These are phyloP conservation scores for Fraxinus floribunda DNA, from an alignment of 305 asterid species.

Conservation along the genomic window DNA sequence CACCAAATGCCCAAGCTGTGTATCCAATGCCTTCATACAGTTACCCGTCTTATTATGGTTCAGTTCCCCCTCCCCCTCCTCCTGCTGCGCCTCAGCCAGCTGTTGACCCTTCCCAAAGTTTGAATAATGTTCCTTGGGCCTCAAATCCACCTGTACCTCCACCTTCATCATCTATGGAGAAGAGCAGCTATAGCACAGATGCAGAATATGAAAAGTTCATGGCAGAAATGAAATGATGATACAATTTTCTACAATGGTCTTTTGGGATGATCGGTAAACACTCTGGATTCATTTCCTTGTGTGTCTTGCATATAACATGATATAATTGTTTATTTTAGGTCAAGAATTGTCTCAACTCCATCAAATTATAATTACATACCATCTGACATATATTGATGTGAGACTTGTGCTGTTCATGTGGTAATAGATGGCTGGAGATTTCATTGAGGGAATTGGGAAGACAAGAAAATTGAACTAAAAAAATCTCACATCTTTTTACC, in stretches of 20 bases:
- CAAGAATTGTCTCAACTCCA: not conserved
- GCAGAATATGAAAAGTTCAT: constrained; percentile 92
- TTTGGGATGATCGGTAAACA: constrained; percentile 35
- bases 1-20: constrained; percentile 50
- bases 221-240: constrained; percentile 79
- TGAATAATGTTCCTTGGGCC: constrained; percentile 79
- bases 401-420: not conserved
- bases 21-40: constrained; percentile 61
- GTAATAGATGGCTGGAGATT: not conserved
- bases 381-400: not conserved
- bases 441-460: not conserved
- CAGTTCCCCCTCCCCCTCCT: constrained; percentile 68
- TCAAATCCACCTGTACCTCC: constrained; percentile 63
- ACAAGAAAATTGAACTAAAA: not conserved
- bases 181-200: constrained; percentile 47
- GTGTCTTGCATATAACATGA: not conserved
- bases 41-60: constrained; percentile 62
- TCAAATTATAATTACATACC: not conserved
- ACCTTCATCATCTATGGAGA: constrained; percentile 61
- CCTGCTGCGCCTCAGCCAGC: constrained; percentile 47
- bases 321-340: not conserved
- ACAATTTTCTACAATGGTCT: constrained; percentile 4
- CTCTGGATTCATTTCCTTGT: not conserved
- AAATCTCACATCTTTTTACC: not conserved
- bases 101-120: constrained; percentile 57